Evolutionary conservation across 1,284 basidiomycete species (phyloP), one percentile per base, ranked within the genome.

Genomic region (Flammula alnicola): DNA sequence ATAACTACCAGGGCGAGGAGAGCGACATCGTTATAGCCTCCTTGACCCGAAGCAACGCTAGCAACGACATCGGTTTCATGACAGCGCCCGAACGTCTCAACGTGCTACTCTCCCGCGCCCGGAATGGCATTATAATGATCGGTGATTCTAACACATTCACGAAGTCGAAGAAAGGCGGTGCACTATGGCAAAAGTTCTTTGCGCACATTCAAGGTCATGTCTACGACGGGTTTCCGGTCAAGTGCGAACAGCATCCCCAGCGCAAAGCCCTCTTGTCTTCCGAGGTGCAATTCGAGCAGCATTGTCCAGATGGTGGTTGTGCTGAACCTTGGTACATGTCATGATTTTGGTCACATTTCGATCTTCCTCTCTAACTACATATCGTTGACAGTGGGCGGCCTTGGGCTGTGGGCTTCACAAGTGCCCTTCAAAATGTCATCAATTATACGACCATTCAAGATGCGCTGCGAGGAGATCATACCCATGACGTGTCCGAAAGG

Each of bases 11-110:
- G 54, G 84, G 85, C 14, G 85, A 87, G 60, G 84, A 87, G 62
- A 83, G 81, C 32, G 74, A 86, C 20, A 80, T 87, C 35, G 81
- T 87, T 22, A 73, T 87, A 19, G 71, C 72, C 12, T 81, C 77
- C 8, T 63, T 87, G 8, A 83, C 81, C 0, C 65, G 85, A 37
- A 84, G 81, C 58, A 86, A 86, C 53, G 9, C 68, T 0, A 52
- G 65, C 0, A 65, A 74, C 47, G 78, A 77, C 51, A 86, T 87
- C 26, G 84, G 84, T 0, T 86, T 87, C 65, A 86, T 87, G 84
- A 69, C 58, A 35, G 74, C 85, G 1, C 79, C 80, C 0, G 81
- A 87, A 59, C 77, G 85, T 17, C 63, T 86, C n/a, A 87, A 83
- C 44, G 84, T 87, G 6, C 69, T 87, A 2, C 71, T 87, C 10